Conservation (phyloP, 805 yeast species). For the Metschnikowia chrysomelidarum region DNA sequence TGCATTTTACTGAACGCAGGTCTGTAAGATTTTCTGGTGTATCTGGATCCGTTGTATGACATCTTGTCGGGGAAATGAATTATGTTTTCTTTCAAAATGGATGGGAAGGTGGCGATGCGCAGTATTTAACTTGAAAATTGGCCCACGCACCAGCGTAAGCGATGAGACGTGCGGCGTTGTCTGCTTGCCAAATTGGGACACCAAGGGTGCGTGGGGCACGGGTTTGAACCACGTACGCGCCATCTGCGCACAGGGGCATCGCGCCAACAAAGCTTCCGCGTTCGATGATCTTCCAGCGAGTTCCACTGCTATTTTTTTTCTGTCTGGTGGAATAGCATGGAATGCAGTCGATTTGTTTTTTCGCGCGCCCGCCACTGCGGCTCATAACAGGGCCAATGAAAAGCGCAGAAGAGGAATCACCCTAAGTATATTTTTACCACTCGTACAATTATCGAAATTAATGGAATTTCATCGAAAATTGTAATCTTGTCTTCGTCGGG, state of each 20-base stretch:
- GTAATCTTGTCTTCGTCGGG: too few relatives aligned
- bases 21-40: slow-evolving; percentile 25
- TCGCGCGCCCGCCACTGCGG: too few relatives aligned
- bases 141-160: slow-evolving; percentile 5
- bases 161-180: slow-evolving; percentile 22
- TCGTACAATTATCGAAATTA: too few relatives aligned
- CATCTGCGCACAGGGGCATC: too few relatives aligned
- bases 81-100: not conserved
- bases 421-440: slow-evolving; percentile 7
- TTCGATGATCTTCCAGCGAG: slow-evolving; percentile 8
- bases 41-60: slow-evolving; percentile 22
- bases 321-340: slow-evolving; percentile 6
- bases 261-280: slow-evolving; percentile 5
- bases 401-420: not conserved
- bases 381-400: slow-evolving; percentile 4
- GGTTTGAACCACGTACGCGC: too few relatives aligned
- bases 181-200: slow-evolving; percentile 5
- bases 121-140: slow-evolving; percentile 10
- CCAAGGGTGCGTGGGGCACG: slow-evolving; percentile 5
- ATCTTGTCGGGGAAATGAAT: slow-evolving; percentile 3
- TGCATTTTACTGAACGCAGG: slow-evolving; percentile 14
- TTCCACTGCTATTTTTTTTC: not conserved
- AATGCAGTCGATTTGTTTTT: too few relatives aligned
- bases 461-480: too few relatives aligned
- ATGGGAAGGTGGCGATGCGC: slow-evolving; percentile 3